Conservation (phyloP, 169 alveolate species). For the Plasmodium cynomolgi region DNA sequence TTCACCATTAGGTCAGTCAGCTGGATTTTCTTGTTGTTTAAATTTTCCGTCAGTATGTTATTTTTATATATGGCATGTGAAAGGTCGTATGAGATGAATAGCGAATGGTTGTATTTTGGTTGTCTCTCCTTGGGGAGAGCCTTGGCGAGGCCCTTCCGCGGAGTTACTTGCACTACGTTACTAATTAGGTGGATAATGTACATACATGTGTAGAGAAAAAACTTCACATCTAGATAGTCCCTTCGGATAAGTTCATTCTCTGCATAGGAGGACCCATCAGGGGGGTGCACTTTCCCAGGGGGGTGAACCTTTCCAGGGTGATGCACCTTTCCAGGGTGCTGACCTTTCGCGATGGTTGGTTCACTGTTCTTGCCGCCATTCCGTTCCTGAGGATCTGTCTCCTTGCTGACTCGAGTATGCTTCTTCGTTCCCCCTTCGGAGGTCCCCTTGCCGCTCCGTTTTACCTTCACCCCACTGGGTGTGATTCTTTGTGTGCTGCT, state of each 20-base stretch:
- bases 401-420: neutral
- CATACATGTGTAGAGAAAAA: slow-evolving; percentile 42
- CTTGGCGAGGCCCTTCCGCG: neutral
- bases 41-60: neutral
- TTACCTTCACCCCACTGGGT: neutral
- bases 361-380: neutral
- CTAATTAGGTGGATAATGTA: slow-evolving; percentile 25
- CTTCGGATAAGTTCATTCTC: neutral
- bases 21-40: neutral
- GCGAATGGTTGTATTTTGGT: neutral
- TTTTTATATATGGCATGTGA: slow-evolving; percentile 47
- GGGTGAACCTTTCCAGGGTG: neutral
- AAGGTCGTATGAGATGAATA: slow-evolving; percentile 40
- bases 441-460: neutral
- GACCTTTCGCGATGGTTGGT: neutral
- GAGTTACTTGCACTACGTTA: neutral
- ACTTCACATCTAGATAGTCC: slow-evolving; percentile 36
- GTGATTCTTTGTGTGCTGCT: neutral
- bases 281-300: neutral
- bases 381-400: neutral
- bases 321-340: neutral
- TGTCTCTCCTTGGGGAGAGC: neutral
- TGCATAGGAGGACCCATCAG: neutral
- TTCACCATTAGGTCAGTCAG: neutral
- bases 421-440: neutral